Percentiles rank a stretch among this genome's conserved stretches.
These are phyloP conservation scores for Tribonema minus DNA, from an alignment of 108 stramenopile genomes.

Conservation along the genomic window DNA sequence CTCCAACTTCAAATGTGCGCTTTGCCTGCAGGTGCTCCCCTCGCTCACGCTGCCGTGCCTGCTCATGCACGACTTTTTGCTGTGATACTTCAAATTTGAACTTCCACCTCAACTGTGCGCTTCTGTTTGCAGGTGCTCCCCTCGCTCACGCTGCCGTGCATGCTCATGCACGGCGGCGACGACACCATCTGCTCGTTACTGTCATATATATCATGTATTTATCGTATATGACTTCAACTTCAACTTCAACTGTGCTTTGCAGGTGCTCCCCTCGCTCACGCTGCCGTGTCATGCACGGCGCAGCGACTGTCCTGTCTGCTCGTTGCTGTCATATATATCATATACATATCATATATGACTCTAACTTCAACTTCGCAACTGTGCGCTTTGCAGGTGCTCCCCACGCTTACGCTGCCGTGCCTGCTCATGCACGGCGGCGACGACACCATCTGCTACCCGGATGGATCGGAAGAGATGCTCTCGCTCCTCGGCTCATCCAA, in stretches of 20 bases:
- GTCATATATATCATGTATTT: too few species aligned
- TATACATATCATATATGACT: too few species aligned
- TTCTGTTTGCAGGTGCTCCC: background rate
- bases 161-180: slow-evolving; percentile 19
- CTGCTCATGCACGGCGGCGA: slow-evolving; percentile 19
- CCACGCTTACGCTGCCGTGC: slow-evolving; percentile 2
- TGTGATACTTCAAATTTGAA: too few species aligned
- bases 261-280: background rate
- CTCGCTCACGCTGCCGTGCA: slow-evolving; percentile 1
- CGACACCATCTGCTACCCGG: slow-evolving; percentile 15
- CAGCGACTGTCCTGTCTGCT: slow-evolving; percentile 5
- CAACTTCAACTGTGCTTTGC: too few species aligned
- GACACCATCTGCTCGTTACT: slow-evolving; percentile 19
- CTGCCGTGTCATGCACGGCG: slow-evolving; percentile 12
- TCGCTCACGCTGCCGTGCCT: slow-evolving; percentile 2
- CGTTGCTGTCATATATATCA: too few species aligned
- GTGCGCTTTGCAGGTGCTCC: background rate
- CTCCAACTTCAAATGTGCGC: too few species aligned
- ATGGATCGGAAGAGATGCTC: slow-evolving; percentile 1
- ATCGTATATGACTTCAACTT: too few species aligned
- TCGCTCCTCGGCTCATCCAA: background rate
- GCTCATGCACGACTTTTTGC: slow-evolving; percentile 2
- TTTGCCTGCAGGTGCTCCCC: too few species aligned
- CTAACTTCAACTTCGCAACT: too few species aligned
- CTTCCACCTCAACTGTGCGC: too few species aligned